Evolutionary conservation across 2,329 filamentous ascomycete genomes (phyloP).

Genomic region (Pyricularia sp.): DNA sequence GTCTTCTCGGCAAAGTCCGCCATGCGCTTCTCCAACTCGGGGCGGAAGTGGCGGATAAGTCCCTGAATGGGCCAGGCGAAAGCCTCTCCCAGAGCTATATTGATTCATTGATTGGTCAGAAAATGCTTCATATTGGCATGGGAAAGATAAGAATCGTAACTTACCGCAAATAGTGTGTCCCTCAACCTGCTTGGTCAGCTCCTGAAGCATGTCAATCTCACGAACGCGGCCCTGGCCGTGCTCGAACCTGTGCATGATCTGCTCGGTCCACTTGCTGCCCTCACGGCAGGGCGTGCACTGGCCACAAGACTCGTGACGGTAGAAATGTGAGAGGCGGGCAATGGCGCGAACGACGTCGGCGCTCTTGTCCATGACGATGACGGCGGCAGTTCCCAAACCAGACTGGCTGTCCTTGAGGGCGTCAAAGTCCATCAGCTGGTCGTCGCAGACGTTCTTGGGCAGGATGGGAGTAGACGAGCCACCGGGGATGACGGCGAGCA

Average conservation of each 20-base stretch:
- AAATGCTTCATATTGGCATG: background rate
- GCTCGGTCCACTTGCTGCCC: slow-evolving; percentile 97
- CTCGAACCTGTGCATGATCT: slow-evolving; percentile 97
- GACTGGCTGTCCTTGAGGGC: slow-evolving; percentile 96
- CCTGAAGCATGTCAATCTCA: slow-evolving; percentile 99
- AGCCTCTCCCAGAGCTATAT: slow-evolving; percentile 77
- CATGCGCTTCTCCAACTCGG: slow-evolving; percentile 89
- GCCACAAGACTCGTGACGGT: slow-evolving; percentile 95
- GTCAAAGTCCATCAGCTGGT: slow-evolving; percentile 98
- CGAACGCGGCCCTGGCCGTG: slow-evolving; percentile 78
- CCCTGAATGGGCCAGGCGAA: slow-evolving; percentile 99
- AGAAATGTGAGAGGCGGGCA: slow-evolving; percentile 87
- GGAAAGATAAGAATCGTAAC: slow-evolving; percentile 14
- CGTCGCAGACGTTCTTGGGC: slow-evolving; percentile 80
- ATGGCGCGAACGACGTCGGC: slow-evolving; percentile 94
- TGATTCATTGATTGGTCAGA: slow-evolving; percentile 18
- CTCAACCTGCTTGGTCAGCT: slow-evolving; percentile 98
- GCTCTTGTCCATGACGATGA: slow-evolving; percentile 99
- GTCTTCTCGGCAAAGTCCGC: slow-evolving; percentile 64
- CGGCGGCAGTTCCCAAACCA: slow-evolving; percentile 91
- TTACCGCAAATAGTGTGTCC: slow-evolving; percentile 95
- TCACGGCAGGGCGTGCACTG: slow-evolving; percentile 99
- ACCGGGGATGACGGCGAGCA: slow-evolving; percentile 89
- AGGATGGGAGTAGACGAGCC: slow-evolving; percentile 95
- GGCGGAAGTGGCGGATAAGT: slow-evolving; percentile 95